A percentile compares a stretch with the other conserved stretches of the same genome.
Evolutionary conservation across 176 grass and related monocot species (phyloP).

Genomic region (Carex parvula): DNA sequence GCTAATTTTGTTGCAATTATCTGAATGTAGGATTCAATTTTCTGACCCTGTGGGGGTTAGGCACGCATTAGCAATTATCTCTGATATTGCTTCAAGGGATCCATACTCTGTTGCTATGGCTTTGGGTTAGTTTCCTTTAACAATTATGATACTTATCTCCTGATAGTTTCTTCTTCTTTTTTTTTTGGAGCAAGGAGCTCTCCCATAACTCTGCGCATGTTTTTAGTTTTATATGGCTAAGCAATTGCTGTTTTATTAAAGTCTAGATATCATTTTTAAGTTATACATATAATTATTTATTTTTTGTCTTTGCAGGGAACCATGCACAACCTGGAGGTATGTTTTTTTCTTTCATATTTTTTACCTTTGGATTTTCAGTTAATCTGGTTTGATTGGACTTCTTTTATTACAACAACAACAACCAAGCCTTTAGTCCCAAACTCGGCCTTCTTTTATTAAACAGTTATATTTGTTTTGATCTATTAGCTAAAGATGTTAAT

Average conservation of each 20-base stretch:
- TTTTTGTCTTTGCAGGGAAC: constrained; percentile 73
- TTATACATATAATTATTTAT: constrained; percentile 30
- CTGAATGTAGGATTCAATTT: constrained; percentile 82
- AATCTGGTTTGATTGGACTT: constrained; percentile 20
- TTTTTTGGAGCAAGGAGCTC: background rate
- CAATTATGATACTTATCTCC: background rate
- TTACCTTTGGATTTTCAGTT: constrained; percentile 18
- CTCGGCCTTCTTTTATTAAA: constrained; percentile 13
- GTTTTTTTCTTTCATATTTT: constrained; percentile 34
- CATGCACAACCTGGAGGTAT: constrained; percentile 71
- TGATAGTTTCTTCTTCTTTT: background rate
- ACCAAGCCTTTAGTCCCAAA: no score
- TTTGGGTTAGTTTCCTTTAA: constrained; percentile 62
- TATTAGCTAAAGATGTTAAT: constrained; percentile 35
- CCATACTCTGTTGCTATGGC: constrained; percentile 97
- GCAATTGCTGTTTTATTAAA: background rate
- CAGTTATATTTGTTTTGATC: constrained; percentile 13
- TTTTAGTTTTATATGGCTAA: background rate
- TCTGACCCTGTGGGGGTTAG: constrained; percentile 92
- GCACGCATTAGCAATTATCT: constrained; percentile 83
- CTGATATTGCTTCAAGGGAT: constrained; percentile 90
- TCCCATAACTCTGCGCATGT: background rate
- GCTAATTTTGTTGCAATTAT: background rate
- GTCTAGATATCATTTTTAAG: background rate
- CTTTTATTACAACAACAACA: background rate